Conservation (phyloP, 257 asterid species). For the Perilla frutescens region DNA sequence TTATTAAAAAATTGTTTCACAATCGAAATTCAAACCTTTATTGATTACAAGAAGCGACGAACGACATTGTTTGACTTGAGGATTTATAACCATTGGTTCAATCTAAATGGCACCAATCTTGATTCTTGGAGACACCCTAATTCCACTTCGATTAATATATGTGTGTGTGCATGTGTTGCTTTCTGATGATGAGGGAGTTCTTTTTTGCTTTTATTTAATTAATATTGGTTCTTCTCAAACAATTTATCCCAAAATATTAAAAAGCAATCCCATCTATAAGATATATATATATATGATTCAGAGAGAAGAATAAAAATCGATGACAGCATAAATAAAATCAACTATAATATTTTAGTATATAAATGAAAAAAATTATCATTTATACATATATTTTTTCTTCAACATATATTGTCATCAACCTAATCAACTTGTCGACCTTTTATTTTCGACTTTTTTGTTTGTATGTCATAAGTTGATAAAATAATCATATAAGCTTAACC, state of each 20-base stretch:
- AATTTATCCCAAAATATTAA: too few species aligned
- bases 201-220: neutral
- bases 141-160: constrained; percentile 8
- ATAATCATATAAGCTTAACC: neutral
- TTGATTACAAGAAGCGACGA: constrained; percentile 33
- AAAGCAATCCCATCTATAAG: too few species aligned
- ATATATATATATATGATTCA: neutral
- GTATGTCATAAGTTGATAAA: neutral
- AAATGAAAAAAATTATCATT: neutral
- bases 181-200: neutral
- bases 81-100: constrained; percentile 36
- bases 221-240: neutral
- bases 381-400: neutral
- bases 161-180: neutral
- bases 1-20: neutral
- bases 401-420: neutral
- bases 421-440: neutral
- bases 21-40: constrained; percentile 24
- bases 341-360: neutral
- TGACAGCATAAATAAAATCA: neutral
- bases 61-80: constrained; percentile 36
- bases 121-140: neutral
- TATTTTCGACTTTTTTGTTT: neutral
- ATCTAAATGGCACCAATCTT: constrained; percentile 36
- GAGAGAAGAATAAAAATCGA: neutral